Percentiles rank a stretch among this genome's conserved stretches.
phyloP scores from a whole-genome alignment of 345 rosid species.

The Melastoma malabathricum region DNA sequence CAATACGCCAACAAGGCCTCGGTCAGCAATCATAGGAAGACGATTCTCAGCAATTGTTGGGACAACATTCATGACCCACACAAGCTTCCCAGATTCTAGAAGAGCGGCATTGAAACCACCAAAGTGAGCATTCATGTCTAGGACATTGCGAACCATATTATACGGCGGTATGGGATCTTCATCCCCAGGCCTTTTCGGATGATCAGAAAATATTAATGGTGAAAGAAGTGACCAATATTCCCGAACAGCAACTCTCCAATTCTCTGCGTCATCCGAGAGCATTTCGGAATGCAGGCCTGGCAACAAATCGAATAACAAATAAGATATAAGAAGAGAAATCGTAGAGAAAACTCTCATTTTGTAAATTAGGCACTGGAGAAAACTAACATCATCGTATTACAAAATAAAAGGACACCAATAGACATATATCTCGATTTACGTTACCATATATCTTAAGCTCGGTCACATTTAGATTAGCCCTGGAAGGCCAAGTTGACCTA shows the following conservation, averaged over 20 bases:
- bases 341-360: no score
- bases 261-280: constrained; percentile 45
- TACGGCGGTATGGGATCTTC: constrained; percentile 98
- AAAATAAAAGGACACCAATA: no score
- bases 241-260: constrained; percentile 41
- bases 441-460: constrained; percentile 79
- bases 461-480: constrained; percentile 56
- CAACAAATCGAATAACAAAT: neutral
- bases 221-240: constrained; percentile 97
- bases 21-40: constrained; percentile 79
- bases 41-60: constrained; percentile 73
- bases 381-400: no score
- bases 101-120: constrained; percentile 87
- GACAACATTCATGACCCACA: constrained; percentile 98
- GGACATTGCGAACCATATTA: constrained; percentile 90
- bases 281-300: constrained; percentile 65
- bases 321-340: no score
- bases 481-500: constrained; percentile 74
- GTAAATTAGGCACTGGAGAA: no score
- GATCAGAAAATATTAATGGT: constrained; percentile 96
- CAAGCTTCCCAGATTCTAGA: constrained; percentile 66
- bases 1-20: constrained; percentile 81
- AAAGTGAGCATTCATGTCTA: constrained; percentile 92
- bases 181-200: constrained; percentile 98
- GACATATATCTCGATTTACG: no score